Evolutionary conservation across 1,139 yeast species (phyloP), one percentile per base, ranked within the genome.

Genomic region (Oligophagozyma castellii): DNA sequence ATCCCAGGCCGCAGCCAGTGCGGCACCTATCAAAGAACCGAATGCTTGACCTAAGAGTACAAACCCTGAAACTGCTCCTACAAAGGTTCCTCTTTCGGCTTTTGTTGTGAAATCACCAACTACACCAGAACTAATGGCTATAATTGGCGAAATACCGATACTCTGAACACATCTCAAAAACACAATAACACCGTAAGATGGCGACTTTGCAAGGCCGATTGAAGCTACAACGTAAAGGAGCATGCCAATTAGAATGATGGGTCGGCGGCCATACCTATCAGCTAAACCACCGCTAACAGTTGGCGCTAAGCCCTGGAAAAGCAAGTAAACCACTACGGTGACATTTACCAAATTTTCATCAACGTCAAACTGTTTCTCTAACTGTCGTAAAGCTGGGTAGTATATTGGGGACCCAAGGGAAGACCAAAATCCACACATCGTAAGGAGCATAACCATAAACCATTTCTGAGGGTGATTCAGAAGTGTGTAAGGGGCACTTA

Each of bases 11-110:
- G 68, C 58, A 3, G 75, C 69, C 22, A 80, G 51, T 0, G 65
- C 70, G 5, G 86, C 79, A 12, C 93, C 93, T 14, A 81, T 53
- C 16, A 81, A 54, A 0, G 92, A 80, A 2, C 93, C 86, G 36
- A 79, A 62, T 1, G 81, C 84, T 43, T 74, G 81, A 0, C 93
- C 93, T 23, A 77, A 48, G 7, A 78, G 57, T 1, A 73, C 65
- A 7, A 75, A 54, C 0, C 92, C 92, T 5, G 69, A 57, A 3
- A 70, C 65, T 6, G 73, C 50, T 0, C 89, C 89, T 29, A 73
- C 66, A 34, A 64, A 66, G 3, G 69, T 61, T 3, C 92, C 93
- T 34, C 94, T 61, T 36, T 73, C 72, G 13, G 57, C 53, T 27
- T 73, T 59, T 2, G 69, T 58, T 0, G 81, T 68, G 31, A 74